phyloP scores from a whole-genome alignment of 192 early-diverging fungal genomes.

The Obelidium mucronatum region DNA sequence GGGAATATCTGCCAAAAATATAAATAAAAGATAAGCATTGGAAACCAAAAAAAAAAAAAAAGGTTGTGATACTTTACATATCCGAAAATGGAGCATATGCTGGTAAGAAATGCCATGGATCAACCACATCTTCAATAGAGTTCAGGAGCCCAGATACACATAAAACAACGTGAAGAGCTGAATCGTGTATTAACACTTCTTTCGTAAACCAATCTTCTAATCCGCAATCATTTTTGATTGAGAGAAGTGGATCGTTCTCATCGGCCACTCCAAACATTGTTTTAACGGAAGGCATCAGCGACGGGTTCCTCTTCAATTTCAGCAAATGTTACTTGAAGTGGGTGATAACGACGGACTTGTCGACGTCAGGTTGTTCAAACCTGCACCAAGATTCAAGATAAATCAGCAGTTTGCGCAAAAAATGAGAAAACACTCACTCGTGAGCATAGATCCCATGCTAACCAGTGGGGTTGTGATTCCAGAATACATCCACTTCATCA shows the following conservation, averaged over 20 bases:
- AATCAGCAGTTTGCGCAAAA: too few relatives aligned
- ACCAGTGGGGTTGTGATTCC: background rate
- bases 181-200: background rate
- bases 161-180: constrained; percentile 18
- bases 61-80: constrained; percentile 3
- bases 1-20: background rate
- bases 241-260: background rate
- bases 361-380: too few relatives aligned
- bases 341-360: too few relatives aligned
- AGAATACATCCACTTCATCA: background rate
- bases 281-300: background rate
- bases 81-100: constrained; percentile 32
- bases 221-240: background rate
- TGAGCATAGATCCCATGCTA: background rate
- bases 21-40: background rate
- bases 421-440: too few relatives aligned
- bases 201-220: constrained; percentile 27
- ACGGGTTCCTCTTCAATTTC: background rate
- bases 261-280: background rate
- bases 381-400: too few relatives aligned
- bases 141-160: constrained; percentile 22
- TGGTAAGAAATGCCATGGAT: constrained; percentile 22
- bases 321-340: background rate
- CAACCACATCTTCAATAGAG: constrained; percentile 17
- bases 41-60: background rate